Percentiles rank a stretch among this genome's conserved stretches.
Evolutionary conservation across 768 basidiomycete genomes (phyloP).

Genomic region (Pleurotus cornucopiae): DNA sequence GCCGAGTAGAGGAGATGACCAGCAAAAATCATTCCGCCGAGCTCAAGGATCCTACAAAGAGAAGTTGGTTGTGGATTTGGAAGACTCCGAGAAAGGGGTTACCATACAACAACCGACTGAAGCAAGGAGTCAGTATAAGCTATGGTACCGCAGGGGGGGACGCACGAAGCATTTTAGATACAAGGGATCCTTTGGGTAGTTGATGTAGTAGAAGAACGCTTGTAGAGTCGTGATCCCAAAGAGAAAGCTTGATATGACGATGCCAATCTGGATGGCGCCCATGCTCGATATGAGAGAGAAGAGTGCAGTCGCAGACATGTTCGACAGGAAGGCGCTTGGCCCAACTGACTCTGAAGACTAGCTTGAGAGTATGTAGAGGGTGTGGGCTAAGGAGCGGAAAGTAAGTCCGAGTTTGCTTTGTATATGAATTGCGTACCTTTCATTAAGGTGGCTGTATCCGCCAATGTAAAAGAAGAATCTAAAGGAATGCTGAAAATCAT

Average conservation of each 20-base stretch:
- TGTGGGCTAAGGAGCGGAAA: too few species aligned
- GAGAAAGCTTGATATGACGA: constrained; percentile 21
- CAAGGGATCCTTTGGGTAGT: constrained; percentile 20
- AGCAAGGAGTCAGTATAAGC: background rate
- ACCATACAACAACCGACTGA: constrained; percentile 10
- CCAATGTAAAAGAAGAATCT: too few species aligned
- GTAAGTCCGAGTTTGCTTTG: too few species aligned
- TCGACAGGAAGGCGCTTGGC: background rate
- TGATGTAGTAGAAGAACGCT: constrained; percentile 18
- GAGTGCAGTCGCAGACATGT: background rate
- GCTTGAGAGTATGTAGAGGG: too few species aligned
- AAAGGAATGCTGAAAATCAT: too few species aligned
- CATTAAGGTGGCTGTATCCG: too few species aligned
- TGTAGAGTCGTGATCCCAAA: constrained; percentile 24
- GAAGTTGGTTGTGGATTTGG: background rate
- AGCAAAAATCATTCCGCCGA: constrained; percentile 22
- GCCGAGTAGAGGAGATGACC: constrained; percentile 25
- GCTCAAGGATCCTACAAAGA: constrained; percentile 19
- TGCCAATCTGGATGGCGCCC: constrained; percentile 17
- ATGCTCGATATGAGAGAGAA: constrained; percentile 3
- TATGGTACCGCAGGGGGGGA: background rate
- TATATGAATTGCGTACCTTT: too few species aligned
- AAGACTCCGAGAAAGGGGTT: background rate
- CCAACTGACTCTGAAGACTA: background rate
- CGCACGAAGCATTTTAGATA: constrained; percentile 18